Conservation (phyloP, 2,329 filamentous ascomycete species). For the Domatiomyces globalis region DNA sequence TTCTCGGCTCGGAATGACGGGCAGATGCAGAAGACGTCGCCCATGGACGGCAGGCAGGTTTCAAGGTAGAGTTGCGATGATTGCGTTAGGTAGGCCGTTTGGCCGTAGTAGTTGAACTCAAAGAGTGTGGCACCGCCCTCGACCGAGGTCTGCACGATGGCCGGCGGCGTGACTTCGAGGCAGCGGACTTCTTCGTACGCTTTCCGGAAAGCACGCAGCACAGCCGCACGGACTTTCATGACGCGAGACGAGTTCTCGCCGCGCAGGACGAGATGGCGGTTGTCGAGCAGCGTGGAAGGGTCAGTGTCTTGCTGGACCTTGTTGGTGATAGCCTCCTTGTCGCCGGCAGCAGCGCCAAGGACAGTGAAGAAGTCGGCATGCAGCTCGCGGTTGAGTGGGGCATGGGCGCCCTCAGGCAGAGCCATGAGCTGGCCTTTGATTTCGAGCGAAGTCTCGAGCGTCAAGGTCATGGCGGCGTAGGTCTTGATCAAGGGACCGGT, state of each 20-base stretch:
- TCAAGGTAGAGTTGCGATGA: slow-evolving; percentile 96
- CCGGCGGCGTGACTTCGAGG: slow-evolving; percentile 74
- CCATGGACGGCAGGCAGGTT: slow-evolving; percentile 77
- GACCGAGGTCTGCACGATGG: slow-evolving; percentile 87
- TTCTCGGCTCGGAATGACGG: slow-evolving; percentile 98
- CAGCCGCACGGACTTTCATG: slow-evolving; percentile 70
- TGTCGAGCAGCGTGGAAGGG: slow-evolving; percentile 61
- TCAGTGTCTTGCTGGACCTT: slow-evolving; percentile 55
- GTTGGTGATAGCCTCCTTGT: slow-evolving; percentile 86
- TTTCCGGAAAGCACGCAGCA: slow-evolving; percentile 67
- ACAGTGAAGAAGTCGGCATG: slow-evolving; percentile 82
- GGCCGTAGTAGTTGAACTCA: slow-evolving; percentile 75
- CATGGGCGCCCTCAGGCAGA: slow-evolving; percentile 62
- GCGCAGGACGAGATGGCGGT: slow-evolving; percentile 71
- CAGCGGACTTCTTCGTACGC: slow-evolving; percentile 64
- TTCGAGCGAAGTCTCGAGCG: slow-evolving; percentile 73
- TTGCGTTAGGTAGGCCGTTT: slow-evolving; percentile 86
- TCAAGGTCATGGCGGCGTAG: slow-evolving; percentile 78
- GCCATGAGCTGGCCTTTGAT: slow-evolving; percentile 72
- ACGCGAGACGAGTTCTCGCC: slow-evolving; percentile 72
- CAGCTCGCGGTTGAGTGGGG: slow-evolving; percentile 72
- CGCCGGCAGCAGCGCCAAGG: slow-evolving; percentile 64
- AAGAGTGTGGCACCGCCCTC: slow-evolving; percentile 89
- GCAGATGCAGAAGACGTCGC: slow-evolving; percentile 94
- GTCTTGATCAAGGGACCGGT: slow-evolving; percentile 71